Percentiles rank a stretch among this genome's conserved stretches.
phyloP scores from a whole-genome alignment of 1,284 basidiomycete genomes.

The Moesziomyces aphidis region DNA sequence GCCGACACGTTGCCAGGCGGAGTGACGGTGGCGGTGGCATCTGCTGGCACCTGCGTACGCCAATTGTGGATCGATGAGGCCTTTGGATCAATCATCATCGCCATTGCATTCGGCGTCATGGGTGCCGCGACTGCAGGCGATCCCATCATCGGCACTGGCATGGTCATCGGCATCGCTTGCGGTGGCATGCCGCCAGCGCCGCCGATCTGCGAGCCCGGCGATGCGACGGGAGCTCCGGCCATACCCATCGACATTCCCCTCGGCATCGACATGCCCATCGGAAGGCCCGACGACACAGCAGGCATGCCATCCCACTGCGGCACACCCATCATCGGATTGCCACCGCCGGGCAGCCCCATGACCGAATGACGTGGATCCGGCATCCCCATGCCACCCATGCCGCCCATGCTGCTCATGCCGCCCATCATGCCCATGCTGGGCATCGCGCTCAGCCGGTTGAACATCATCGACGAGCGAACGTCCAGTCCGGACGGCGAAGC shows the following conservation, averaged over 20 bases:
- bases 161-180: conserved; percentile 21
- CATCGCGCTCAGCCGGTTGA: conserved; percentile 32
- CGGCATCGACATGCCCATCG: conserved; percentile 32
- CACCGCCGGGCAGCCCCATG: conserved; percentile 20
- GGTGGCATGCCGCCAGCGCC: conserved; percentile 6
- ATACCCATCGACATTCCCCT: conserved; percentile 20
- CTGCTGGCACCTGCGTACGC: conserved; percentile 48
- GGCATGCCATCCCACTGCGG: conserved; percentile 42
- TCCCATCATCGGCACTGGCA: conserved; percentile 35
- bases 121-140: conserved; percentile 17
- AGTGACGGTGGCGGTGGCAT: conserved; percentile 35
- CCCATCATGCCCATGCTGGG: conserved; percentile 25
- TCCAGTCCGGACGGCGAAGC: conserved; percentile 29
- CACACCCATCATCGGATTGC: conserved; percentile 31
- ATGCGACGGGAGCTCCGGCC: conserved; percentile 9
- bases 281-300: conserved; percentile 18
- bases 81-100: conserved; percentile 50
- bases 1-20: conserved; percentile 31
- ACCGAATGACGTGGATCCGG: conserved; percentile 27
- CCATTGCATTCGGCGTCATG: conserved; percentile 27
- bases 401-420: conserved; percentile 51
- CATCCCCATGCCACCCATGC: conserved; percentile 51
- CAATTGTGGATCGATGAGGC: conserved; percentile 50
- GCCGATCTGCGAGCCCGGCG: conserved; percentile 32
- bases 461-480: conserved; percentile 22